phyloP scores from a whole-genome alignment of 495 filamentous ascomycete genomes.

The Pseudotulostoma volvatum region DNA sequence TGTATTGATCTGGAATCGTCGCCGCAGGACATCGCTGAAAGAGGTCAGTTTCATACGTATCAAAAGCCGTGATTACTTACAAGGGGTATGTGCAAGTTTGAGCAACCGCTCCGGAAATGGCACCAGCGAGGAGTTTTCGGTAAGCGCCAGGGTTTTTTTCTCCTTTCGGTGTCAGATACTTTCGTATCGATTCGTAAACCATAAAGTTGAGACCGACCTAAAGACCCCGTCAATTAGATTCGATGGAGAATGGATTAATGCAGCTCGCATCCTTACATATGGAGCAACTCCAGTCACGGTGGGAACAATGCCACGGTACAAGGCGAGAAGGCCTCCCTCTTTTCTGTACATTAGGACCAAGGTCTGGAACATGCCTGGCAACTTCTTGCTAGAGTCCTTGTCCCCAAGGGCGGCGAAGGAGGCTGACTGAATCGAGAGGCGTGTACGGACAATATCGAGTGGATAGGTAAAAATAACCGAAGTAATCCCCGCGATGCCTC shows the following conservation, averaged over 20 bases:
- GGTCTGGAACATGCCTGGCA: constrained; percentile 88
- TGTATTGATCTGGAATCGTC: constrained; percentile 95
- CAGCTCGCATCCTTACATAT: constrained; percentile 44
- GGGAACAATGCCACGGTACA: constrained; percentile 86
- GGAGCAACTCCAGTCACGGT: constrained; percentile 92
- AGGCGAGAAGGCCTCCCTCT: constrained; percentile 66
- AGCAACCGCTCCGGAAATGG: constrained; percentile 85
- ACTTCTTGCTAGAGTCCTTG: constrained; percentile 28
- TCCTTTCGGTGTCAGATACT: constrained; percentile 73
- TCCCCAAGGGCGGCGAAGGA: constrained; percentile 66
- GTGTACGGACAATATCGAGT: constrained; percentile 89
- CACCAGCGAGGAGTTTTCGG: constrained; percentile 77
- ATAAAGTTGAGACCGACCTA: constrained; percentile 97
- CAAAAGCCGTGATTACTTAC: constrained; percentile 35
- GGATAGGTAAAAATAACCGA: constrained; percentile 73
- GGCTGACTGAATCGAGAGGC: constrained; percentile 88
- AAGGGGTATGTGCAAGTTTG: constrained; percentile 98
- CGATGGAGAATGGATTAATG: constrained; percentile 9
- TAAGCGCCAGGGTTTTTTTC: constrained; percentile 62
- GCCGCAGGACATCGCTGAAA: constrained; percentile 74
- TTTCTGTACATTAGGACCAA: constrained; percentile 73
- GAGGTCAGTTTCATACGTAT: constrained; percentile 5
- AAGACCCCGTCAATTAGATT: no score
- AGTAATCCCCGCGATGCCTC: constrained; percentile 82
- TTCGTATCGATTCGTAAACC: constrained; percentile 79